Base-by-base conservation (phyloP, 2,329 filamentous ascomycete species). In the Aureobasidium mangrovei region DNA sequence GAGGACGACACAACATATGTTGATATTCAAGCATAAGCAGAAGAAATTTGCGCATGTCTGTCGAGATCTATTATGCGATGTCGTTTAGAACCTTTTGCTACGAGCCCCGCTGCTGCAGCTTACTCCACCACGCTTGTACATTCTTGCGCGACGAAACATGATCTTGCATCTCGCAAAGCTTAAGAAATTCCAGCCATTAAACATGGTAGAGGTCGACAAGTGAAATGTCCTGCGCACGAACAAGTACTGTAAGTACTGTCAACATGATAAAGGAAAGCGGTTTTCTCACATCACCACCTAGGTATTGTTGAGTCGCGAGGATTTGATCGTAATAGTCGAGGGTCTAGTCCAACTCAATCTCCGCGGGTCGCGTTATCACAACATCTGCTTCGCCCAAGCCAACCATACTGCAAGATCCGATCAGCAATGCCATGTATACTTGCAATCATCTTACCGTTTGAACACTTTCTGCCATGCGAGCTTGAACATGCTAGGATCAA, bases 381-480 rank as follows among this genome's bases (percentile, higher is more conserved):
- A 6, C 7, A 38, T 47, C 32, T 28, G 44, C 3, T 28, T 47
- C 44, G 7, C 32, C 44, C 12, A 6, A 33, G 28, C 32, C 44
- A n/a, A 46, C 27, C 18, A 46, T 29, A 4, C 45, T 46, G 4
- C 27, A 2, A 4, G 4, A 8, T 44, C 4, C 33, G 4, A 32
- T 35, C 6, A 46, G 43, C 43, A n/a, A 27, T 6, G 10, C n/a
- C 31, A 46, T 24, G 10, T 8, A 35, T 31, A 5, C 29, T 8
- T 43, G n/a, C 4, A 28, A 39, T 7, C 3, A 24, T 10, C 46
- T 31, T 24, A 56, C 41, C 29, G 24, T 43, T 48, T 53, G 48
- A 56, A 53, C 28, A 53, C 4, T 12, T 33, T 53, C 48, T 56
- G 48, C n/a, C 35, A 48, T 7, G 48, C 55, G n/a, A 56, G 35